Base-by-base conservation (phyloP, 2,329 filamentous ascomycete genomes). In the Blastomyces gilchristii region DNA sequence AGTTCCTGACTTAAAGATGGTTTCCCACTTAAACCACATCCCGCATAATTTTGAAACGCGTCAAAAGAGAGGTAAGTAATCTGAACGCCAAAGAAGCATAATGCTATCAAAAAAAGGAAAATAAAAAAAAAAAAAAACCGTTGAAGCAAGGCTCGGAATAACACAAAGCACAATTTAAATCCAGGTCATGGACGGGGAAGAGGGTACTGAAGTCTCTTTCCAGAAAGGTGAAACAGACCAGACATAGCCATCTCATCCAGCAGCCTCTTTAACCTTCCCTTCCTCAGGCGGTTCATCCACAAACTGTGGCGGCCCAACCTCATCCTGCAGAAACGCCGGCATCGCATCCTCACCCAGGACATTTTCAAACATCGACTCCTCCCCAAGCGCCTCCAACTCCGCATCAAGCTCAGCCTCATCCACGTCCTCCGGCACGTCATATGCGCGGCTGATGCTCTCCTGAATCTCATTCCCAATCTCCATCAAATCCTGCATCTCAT, bases 391-490 rank as follows among this genome's bases (percentile, higher is more conserved):
- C 80, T 99, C 94, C 60, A 99, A 78, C 81, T 99, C 94, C 3
- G 94, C 94, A 79, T 99, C 94, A 65, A 99, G 78, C 79, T 99
- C 94, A 1, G 89, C 86, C 84, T 99, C 94, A 74, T 97, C 93
- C 28, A 99, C 91, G 75, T 97, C 94, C 71, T 99, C 94, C 0
- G 94, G 94, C 45, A 99, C 83, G 73, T 97, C 93, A 76, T 99
- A 99, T 68, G 89, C 90, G 67, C 94, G 79, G 65, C 89, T 88
- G 63, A 99, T 88, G 68, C 89, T 92, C 79, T 97, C 94, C 78
- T 99, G 91, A 64, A 99, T 99, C 76, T 99, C 94, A 76, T 97
- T 97, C 3, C 94, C 93, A 65, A 97, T 87, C 73, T 99, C 94
- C 85, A 99, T 90, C 70, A 99, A 76, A 77, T 99, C 94, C 6